Evolutionary conservation across 1,284 basidiomycete genomes (phyloP).

Genomic region (Rhodofomes roseus): DNA sequence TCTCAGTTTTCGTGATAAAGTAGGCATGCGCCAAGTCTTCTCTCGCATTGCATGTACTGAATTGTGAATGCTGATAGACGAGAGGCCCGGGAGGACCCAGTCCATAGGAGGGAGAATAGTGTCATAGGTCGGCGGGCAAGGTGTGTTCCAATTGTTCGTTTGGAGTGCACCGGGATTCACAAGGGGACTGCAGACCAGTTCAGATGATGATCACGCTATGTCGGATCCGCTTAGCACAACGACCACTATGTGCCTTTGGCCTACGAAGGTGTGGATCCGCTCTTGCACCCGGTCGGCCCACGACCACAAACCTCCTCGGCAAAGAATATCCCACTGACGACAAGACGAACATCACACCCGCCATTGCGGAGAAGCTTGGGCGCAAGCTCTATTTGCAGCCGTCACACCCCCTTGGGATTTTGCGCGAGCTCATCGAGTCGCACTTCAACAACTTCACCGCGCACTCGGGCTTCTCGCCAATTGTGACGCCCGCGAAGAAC

Average conservation of each 20-base stretch:
- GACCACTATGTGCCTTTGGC: neutral
- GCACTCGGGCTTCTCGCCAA: constrained; percentile 74
- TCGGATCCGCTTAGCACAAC: neutral
- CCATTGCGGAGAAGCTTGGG: constrained; percentile 76
- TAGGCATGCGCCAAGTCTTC: neutral
- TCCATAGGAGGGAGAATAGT: neutral
- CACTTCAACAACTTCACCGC: constrained; percentile 75
- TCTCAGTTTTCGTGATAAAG: neutral
- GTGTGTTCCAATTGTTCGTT: no score
- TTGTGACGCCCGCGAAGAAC: constrained; percentile 91
- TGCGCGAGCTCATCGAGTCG: constrained; percentile 81
- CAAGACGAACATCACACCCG: constrained; percentile 82
- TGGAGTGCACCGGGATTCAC: no score
- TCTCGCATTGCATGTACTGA: neutral
- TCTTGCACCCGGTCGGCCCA: constrained; percentile 1
- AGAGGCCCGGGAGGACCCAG: no score
- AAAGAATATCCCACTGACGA: constrained; percentile 67
- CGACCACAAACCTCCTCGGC: constrained; percentile 42
- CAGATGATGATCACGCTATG: neutral
- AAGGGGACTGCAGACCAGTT: no score
- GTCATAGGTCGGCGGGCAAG: neutral
- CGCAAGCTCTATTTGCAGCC: constrained; percentile 73
- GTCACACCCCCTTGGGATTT: constrained; percentile 83
- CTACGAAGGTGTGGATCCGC: constrained; percentile 17
- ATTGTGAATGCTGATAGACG: neutral